Percentiles rank a stretch among this genome's conserved stretches.
These are phyloP conservation scores for Immersiporthe knoxdaviesiana DNA, from an alignment of 2,329 filamentous ascomycete species.

Conservation along the genomic window DNA sequence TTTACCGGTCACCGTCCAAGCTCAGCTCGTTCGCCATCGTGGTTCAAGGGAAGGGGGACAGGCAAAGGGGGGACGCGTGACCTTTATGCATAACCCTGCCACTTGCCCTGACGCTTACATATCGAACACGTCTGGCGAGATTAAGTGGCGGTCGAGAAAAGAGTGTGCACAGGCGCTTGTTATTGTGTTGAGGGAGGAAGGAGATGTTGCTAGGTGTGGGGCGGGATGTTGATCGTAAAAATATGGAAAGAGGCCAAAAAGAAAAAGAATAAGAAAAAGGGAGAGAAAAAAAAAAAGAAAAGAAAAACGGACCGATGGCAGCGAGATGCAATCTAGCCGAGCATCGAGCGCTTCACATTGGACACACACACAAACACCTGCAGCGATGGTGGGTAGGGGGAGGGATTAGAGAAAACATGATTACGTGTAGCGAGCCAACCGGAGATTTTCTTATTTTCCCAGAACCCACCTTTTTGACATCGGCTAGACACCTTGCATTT, in stretches of 20 bases:
- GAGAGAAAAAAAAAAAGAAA: background rate
- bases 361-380: background rate
- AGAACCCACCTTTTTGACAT: slow-evolving; percentile 8
- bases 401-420: background rate
- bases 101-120: no score
- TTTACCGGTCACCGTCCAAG: no score
- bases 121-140: background rate
- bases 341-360: background rate
- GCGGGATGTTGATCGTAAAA: background rate
- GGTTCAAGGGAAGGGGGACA: no score
- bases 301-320: background rate
- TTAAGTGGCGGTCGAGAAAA: background rate
- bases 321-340: background rate
- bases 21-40: no score
- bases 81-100: no score
- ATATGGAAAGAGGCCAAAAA: no score
- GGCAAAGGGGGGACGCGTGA: no score
- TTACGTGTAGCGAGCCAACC: slow-evolving; percentile 2
- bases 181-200: background rate
- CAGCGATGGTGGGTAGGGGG: no score
- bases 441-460: slow-evolving; percentile 10
- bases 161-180: background rate
- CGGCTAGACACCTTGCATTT: slow-evolving; percentile 23
- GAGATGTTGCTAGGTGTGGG: background rate
- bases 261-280: background rate